Evolutionary conservation across 768 basidiomycete genomes (phyloP), one percentile per base, ranked within the genome.

Genomic region (Macrocybe gigantea): DNA sequence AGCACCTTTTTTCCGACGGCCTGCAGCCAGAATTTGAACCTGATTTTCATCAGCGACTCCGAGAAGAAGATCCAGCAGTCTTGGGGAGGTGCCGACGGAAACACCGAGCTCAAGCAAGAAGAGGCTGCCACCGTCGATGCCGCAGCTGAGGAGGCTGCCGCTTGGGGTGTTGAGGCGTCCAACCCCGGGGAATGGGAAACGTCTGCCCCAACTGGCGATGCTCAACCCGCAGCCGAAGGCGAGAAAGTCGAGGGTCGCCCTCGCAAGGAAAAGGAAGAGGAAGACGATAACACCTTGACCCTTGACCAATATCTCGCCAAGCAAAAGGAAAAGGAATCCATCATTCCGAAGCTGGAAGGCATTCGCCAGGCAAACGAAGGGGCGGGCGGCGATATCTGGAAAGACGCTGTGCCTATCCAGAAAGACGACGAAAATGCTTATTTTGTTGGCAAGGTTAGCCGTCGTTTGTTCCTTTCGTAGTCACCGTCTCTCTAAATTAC

Each of bases 81-180:
- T 55, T 98, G 95, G 95, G 95, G 95, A 54, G 90, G 88, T 37
- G 91, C 93, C 54, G 89, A 93, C 57, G 92, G 88, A 57, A 77
- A 72, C 56, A 66, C 86, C 35, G 95, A 97, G 68, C 77, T 91
- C 60, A 84, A 85, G 70, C 77, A 74, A 33, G 94, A 97, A 65
- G 68, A 81, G 50, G 84, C 79, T 30, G 95, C 86, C 46, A 77
- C 68, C 41, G 72, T 65, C 54, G 93, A 95, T 60, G 89, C 83
- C 36, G 72, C 69, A 15, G 75, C 65, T 15, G 87, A 88, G 60
- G 69, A 63, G 31, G 67, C 60, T 32, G 81, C 79, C 50, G 67
- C 62, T 35, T 78, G 77, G 77, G 71, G 58, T 49, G 22, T 22
- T 22, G 22, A 22, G 22, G 22, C 22, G 22, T 22, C 22, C 22